phyloP scores from a whole-genome alignment of 129 eudicot genomes.

The Rutidosis leptorrhynchoides region DNA sequence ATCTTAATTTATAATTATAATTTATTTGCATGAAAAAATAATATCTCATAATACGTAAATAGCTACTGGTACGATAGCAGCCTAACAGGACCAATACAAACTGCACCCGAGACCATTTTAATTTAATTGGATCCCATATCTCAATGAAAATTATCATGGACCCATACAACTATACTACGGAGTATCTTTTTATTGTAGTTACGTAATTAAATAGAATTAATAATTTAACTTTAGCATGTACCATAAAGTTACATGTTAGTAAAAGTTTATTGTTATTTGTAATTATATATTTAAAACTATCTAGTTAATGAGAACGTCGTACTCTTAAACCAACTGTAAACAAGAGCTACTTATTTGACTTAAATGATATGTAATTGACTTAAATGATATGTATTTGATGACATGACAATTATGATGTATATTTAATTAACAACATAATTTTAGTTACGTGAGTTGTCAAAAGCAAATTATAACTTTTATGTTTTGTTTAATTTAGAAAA shows the following conservation, averaged over 20 bases:
- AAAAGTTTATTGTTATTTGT: too few relatives aligned
- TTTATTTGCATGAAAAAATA: constrained; percentile 7
- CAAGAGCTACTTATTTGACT: background rate
- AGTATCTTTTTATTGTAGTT: background rate
- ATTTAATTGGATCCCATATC: background rate
- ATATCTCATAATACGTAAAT: background rate
- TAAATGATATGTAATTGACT: too few relatives aligned
- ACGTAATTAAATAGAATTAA: background rate
- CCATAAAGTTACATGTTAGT: too few relatives aligned
- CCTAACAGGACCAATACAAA: constrained; percentile 14
- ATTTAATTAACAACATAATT: background rate
- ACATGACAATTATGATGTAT: background rate
- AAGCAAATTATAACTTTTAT: background rate
- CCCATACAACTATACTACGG: constrained; percentile 7
- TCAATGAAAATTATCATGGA: background rate
- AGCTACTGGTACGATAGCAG: background rate
- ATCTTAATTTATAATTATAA: too few relatives aligned
- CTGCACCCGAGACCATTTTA: background rate
- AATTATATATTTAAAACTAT: too few relatives aligned
- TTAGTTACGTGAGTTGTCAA: background rate
- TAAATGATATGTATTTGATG: too few relatives aligned
- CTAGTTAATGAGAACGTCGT: background rate
- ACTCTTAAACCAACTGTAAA: background rate
- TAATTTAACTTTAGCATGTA: too few relatives aligned
- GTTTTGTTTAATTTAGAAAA: too few relatives aligned